Base-by-base conservation (phyloP, 2,329 filamentous ascomycete species). In the Purpureocillium lavendulum region DNA sequence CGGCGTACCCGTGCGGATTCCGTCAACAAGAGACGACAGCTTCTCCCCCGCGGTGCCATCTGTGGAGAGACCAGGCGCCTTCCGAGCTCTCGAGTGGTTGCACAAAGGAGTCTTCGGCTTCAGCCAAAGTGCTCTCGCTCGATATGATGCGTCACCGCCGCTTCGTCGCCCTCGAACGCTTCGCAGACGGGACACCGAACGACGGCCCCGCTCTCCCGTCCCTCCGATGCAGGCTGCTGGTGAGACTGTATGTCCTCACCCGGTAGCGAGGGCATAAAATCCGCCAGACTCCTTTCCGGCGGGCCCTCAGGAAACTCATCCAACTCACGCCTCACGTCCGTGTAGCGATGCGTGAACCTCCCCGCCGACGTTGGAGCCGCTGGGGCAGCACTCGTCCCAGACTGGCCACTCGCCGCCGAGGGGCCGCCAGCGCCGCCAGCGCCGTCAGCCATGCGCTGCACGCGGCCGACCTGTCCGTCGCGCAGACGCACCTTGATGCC, bases 401-500 rank as follows among this genome's bases (percentile, higher is more conserved):
- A n/a, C n/a, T n/a, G n/a, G n/a, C n/a, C n/a, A n/a, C n/a, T n/a
- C n/a, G n/a, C n/a, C n/a, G n/a, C n/a, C n/a, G 21, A 26, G 10
- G 21, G 10, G 21, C 6, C 21, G 10, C 6, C 21, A 26, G 21
- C 10, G 21, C 6, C 10, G 21, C 39, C 18, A 13, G 35, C 28
- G 31, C 44, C 45, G 33, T 54, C 39, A 13, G 60, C 65, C 58
- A 86, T 70, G 33, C 70, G 66, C 59, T 89, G 85, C 21, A 90
- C 85, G 13, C 85, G 66, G 2, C 85, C 85, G 3, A 90, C 75
- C 18, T 82, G 70, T 1, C 84, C 84, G 56, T 85, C 82, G 2
- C 66, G 62, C 6, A 90, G 66, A 3, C 84, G 75, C 17, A 89
- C 84, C 59, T 89, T 90, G 64, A 89, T 85, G 29, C 85, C 85